Percentiles rank a stretch among this genome's conserved stretches.
These are phyloP conservation scores for Epichloe uncinata DNA, from an alignment of 2,329 filamentous ascomycete genomes.

Conservation along the genomic window DNA sequence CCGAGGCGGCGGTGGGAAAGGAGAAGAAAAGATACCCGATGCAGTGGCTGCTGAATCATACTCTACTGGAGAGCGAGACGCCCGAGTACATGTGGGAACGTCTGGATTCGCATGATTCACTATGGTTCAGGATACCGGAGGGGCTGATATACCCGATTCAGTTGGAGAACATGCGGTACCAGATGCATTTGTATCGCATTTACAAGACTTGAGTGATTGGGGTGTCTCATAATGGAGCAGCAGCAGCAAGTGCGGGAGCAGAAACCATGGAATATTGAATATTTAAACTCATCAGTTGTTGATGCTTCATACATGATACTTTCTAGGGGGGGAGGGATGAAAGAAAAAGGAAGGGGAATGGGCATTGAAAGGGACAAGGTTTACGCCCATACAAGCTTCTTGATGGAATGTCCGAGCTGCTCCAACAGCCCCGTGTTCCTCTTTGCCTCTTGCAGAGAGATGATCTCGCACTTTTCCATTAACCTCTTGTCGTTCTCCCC, in stretches of 20 bases:
- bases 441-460: conserved; percentile 73
- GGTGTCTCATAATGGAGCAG: not conserved
- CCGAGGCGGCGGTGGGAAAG: conserved; percentile 58
- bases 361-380: not conserved
- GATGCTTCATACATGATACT: not conserved
- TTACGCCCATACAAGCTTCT: conserved; percentile 79
- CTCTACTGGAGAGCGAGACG: conserved; percentile 41
- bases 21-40: conserved; percentile 66
- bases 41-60: conserved; percentile 83
- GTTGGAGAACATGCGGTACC: conserved; percentile 90
- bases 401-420: conserved; percentile 76
- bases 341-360: not conserved
- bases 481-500: conserved; percentile 32
- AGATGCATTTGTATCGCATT: conserved; percentile 65
- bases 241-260: not conserved
- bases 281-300: not conserved
- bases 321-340: not conserved
- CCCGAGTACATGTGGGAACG: conserved; percentile 52
- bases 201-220: not conserved
- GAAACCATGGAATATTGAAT: not conserved
- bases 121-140: conserved; percentile 68
- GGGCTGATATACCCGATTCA: conserved; percentile 65
- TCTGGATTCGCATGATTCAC: conserved; percentile 59
- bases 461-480: conserved; percentile 54
- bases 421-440: conserved; percentile 78